These are phyloP conservation scores for Apiospora malaysiana DNA, from an alignment of 2,329 filamentous ascomycete genomes.

Conservation along the genomic window DNA sequence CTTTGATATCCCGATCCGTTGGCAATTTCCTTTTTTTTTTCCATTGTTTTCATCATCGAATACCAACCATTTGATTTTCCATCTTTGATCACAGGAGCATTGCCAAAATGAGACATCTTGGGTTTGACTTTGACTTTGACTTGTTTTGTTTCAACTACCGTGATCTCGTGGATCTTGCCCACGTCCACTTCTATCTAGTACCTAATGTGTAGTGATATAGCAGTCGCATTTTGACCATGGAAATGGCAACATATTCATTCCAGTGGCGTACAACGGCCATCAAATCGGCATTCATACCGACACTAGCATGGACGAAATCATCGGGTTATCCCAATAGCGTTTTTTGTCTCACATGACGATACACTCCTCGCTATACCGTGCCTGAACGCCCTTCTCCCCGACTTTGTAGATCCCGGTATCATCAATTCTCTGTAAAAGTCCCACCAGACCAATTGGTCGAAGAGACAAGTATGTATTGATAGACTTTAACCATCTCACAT, in stretches of 20 bases:
- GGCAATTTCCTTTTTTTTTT: neutral
- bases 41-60: neutral
- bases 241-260: too few species aligned
- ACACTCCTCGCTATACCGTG: neutral
- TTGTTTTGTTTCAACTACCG: neutral
- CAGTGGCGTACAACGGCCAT: neutral
- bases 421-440: neutral
- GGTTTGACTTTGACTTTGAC: neutral
- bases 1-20: slow-evolving; percentile 13
- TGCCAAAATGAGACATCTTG: neutral
- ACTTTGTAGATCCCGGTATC: neutral
- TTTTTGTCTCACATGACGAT: neutral
- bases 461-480: neutral
- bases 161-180: neutral
- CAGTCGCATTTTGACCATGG: too few species aligned
- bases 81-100: neutral
- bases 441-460: too few species aligned
- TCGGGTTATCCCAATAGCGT: too few species aligned
- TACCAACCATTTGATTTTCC: neutral
- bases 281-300: neutral
- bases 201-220: too few species aligned
- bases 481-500: neutral
- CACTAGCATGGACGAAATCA: too few species aligned
- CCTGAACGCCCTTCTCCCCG: neutral
- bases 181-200: neutral